Evolutionary conservation across 208 protist genomes (phyloP), one percentile per base, ranked within the genome.

Genomic region (Leishmania tropica): DNA sequence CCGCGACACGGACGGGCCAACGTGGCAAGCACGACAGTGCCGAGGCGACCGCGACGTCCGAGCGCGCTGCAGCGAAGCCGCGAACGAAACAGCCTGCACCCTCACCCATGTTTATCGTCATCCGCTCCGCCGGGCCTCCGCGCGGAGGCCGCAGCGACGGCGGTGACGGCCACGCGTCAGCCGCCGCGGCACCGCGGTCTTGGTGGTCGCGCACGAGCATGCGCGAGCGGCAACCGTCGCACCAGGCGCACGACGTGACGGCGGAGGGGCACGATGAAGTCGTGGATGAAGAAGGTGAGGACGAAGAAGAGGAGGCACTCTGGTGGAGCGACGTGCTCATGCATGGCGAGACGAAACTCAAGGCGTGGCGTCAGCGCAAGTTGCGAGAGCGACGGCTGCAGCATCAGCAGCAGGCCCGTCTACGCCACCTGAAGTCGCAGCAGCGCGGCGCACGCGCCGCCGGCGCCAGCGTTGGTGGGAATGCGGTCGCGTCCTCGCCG

Each of bases 241-340:
- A n/a, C 48, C 72, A 24, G 72, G 35, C n/a, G 2, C 19, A 40
- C 24, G 70, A 21, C 28, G 42, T 8, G 3, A 11, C 42, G 8
- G 28, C 45, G 45, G 70, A 74, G 70, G 47, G 45, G 40, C 15
- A 31, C 28, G 8, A 53, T 35, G 45, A 28, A 8, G 47, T 1
- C 21, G 48, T 3, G 45, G 56, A n/a, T 8, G 37, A n/a, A 42
- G 68, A 24, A 40, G 37, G 10, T 6, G 79, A 81, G 0, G 78
- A 85, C 28, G 82, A 85, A 15, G 81, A 84, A 11, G 84, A 86
- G 42, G 84, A 93, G 51, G 83, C 83, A n/a, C 86, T 93, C 35
- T 91, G 88, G 88, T 93, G 90, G 90, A 79, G 37, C n/a, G 90
- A 93, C 71, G 83, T 93, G 21, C 35, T 90, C 40, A 70, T 85